phyloP scores from a whole-genome alignment of 176 grass and related monocot genomes.

The bread wheat (Triticum aestivum) region DNA sequence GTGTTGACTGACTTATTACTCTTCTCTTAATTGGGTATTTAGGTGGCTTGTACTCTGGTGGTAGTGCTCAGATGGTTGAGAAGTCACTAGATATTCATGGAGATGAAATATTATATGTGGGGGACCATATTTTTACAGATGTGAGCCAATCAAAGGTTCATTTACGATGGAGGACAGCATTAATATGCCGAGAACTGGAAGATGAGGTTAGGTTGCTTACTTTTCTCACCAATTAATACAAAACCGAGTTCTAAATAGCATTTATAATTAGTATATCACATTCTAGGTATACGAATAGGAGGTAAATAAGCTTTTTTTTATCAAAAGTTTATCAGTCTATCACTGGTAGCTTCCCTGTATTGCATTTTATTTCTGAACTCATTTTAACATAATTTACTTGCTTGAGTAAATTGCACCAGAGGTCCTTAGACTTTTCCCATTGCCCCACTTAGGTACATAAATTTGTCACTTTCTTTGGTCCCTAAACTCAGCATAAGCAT shows the following conservation, averaged over 20 bases:
- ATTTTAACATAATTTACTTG: neutral
- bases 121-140: constrained; percentile 96
- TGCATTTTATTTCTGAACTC: constrained; percentile 19
- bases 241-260: neutral
- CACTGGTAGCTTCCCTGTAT: neutral
- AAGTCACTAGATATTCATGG: constrained; percentile 87
- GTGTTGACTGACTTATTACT: neutral
- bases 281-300: constrained; percentile 4
- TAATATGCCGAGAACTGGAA: constrained; percentile 94
- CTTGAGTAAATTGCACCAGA: neutral
- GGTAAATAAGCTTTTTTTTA: neutral
- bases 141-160: constrained; percentile 99
- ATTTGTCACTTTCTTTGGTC: neutral
- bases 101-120: constrained; percentile 98
- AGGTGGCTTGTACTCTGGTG: constrained; percentile 97
- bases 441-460: neutral
- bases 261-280: neutral
- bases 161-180: constrained; percentile 93
- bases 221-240: neutral
- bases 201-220: constrained; percentile 63
- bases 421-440: constrained; percentile 7
- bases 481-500: neutral
- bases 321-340: neutral
- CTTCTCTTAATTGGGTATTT: constrained; percentile 37
- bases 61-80: constrained; percentile 96